A percentile compares a stretch with the other conserved stretches of the same genome.
phyloP scores from a whole-genome alignment of 2,329 filamentous ascomycete genomes.

The Penicillium paneum region DNA sequence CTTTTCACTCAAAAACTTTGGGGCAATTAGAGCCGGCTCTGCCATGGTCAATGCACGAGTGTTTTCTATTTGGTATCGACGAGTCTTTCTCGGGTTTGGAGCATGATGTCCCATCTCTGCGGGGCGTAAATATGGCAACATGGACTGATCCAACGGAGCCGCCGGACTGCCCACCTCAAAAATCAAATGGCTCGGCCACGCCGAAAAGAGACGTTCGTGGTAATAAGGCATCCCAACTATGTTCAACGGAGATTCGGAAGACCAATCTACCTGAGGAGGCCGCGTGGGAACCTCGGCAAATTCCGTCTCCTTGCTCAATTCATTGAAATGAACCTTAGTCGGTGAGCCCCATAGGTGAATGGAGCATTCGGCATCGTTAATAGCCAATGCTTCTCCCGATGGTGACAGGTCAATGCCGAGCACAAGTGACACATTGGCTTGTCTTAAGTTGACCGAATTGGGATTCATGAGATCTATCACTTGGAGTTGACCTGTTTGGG shows the following conservation, averaged over 20 bases:
- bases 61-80: conserved; percentile 79
- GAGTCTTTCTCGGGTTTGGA: conserved; percentile 67
- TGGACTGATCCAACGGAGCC: conserved; percentile 66
- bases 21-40: conserved; percentile 64
- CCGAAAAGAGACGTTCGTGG: conserved; percentile 78
- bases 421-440: conserved; percentile 75
- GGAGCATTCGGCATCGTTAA: conserved; percentile 73
- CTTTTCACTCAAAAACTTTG: conserved; percentile 94
- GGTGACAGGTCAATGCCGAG: conserved; percentile 81
- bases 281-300: conserved; percentile 68
- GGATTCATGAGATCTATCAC: conserved; percentile 94
- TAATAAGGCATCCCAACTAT: conserved; percentile 91
- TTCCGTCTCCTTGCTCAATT: conserved; percentile 73
- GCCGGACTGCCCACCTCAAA: conserved; percentile 85
- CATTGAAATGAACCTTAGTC: conserved; percentile 80
- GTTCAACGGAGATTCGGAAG: conserved; percentile 73
- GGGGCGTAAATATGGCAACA: conserved; percentile 65
- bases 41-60: conserved; percentile 63
- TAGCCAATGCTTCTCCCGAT: conserved; percentile 78
- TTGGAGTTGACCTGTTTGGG: conserved; percentile 88
- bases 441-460: conserved; percentile 78
- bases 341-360: conserved; percentile 88
- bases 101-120: conserved; percentile 76
- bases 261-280: conserved; percentile 65
- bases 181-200: conserved; percentile 80